Conservation (phyloP, 2,329 filamentous ascomycete species). For the Tolypocladium pustulatum region DNA sequence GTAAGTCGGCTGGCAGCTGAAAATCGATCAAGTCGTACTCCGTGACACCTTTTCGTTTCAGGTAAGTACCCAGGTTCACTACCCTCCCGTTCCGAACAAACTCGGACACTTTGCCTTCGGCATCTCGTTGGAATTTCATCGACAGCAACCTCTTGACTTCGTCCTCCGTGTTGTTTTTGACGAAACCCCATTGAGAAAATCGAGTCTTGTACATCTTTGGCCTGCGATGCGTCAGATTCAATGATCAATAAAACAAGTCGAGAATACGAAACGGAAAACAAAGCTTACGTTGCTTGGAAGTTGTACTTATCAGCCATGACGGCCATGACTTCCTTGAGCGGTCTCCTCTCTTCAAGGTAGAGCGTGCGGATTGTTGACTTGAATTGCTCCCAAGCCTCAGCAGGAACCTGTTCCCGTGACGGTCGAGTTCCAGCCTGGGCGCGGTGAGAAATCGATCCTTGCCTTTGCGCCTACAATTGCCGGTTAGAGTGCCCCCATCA, state of each 20-base stretch:
- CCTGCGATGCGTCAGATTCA: constrained; percentile 18
- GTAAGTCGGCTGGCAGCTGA: constrained; percentile 29
- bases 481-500: neutral
- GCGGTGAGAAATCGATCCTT: constrained; percentile 17
- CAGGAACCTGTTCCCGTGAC: constrained; percentile 32
- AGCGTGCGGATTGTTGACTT: constrained; percentile 33
- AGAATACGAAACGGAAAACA: neutral
- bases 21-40: constrained; percentile 41
- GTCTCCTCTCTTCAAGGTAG: constrained; percentile 38
- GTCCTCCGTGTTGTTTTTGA: constrained; percentile 44
- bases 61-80: constrained; percentile 39
- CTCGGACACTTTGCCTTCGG: constrained; percentile 40
- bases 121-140: constrained; percentile 41
- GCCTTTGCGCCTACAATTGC: constrained; percentile 14
- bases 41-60: constrained; percentile 42
- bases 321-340: constrained; percentile 41
- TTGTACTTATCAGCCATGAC: constrained; percentile 38
- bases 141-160: constrained; percentile 39
- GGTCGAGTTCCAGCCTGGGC: constrained; percentile 22
- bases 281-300: constrained; percentile 37
- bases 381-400: constrained; percentile 36
- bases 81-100: constrained; percentile 42
- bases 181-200: constrained; percentile 44
- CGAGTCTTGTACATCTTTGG: constrained; percentile 47
- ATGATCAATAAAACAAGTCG: neutral